These are phyloP conservation scores for Coniochaeta prunicola DNA, from an alignment of 2,329 filamentous ascomycete genomes.

Conservation along the genomic window DNA sequence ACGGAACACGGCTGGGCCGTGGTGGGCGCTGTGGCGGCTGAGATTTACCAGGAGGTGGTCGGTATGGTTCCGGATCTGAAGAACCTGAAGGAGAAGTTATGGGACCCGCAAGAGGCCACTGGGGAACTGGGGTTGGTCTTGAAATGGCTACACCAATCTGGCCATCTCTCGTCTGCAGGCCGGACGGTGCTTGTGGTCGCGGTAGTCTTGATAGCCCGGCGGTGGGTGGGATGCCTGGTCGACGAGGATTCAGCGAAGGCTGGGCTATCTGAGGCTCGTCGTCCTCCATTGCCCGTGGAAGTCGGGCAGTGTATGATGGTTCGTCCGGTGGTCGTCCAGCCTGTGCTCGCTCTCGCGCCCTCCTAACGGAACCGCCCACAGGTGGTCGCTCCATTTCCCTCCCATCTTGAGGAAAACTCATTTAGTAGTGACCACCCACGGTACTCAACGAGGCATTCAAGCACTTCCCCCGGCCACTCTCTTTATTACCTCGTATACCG, in stretches of 20 bases:
- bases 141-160: constrained; percentile 41
- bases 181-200: constrained; percentile 24
- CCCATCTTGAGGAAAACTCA: constrained; percentile 50
- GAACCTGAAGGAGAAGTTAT: constrained; percentile 24
- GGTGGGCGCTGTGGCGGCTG: constrained; percentile 51
- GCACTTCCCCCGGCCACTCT: constrained; percentile 13
- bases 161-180: constrained; percentile 28
- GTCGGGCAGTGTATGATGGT: constrained; percentile 6
- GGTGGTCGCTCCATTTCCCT: constrained; percentile 40
- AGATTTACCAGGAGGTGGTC: constrained; percentile 41
- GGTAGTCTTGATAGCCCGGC: constrained; percentile 16
- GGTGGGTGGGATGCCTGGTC: constrained; percentile 14
- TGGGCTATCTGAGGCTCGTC: constrained; percentile 18
- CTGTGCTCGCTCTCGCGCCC: constrained; percentile 46
- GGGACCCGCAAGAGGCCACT: constrained; percentile 45
- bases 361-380: constrained; percentile 40
- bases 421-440: constrained; percentile 29
- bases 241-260: constrained; percentile 20
- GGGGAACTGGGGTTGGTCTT: constrained; percentile 42
- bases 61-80: constrained; percentile 34
- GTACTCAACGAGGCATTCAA: constrained; percentile 16
- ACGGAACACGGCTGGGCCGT: constrained; percentile 52
- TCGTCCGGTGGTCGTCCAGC: constrained; percentile 28
- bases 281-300: constrained; percentile 9
- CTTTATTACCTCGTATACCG: constrained; percentile 5